These are phyloP conservation scores for Botrytis squamosa DNA, from an alignment of 2,329 filamentous ascomycete species.

Conservation along the genomic window DNA sequence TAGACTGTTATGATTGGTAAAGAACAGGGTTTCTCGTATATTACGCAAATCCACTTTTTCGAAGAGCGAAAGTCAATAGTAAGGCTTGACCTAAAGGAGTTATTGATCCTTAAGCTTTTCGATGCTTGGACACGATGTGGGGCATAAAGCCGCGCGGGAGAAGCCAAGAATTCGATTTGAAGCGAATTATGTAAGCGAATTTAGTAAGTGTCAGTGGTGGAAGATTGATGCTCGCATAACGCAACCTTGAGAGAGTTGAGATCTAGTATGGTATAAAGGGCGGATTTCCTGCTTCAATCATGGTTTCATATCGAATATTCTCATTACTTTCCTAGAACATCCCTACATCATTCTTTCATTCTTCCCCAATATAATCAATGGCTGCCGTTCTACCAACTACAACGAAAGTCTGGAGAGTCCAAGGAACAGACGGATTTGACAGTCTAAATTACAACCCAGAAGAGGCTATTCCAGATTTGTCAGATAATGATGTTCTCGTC, in stretches of 20 bases:
- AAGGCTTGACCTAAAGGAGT: too few species aligned
- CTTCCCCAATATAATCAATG: background rate
- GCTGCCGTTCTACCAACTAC: background rate
- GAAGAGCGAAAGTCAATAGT: too few species aligned
- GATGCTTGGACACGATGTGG: too few species aligned
- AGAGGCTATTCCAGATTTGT: background rate
- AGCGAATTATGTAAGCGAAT: background rate
- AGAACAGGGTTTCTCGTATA: too few species aligned
- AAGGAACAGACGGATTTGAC: background rate
- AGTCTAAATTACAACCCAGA: background rate
- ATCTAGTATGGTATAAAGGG: background rate
- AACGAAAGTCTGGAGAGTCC: background rate
- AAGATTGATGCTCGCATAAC: background rate
- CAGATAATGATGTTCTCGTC: constrained; percentile 4
- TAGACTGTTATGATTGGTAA: too few species aligned
- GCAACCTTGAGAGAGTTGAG: background rate
- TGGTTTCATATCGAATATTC: background rate
- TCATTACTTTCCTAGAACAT: too few species aligned
- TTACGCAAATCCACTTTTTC: too few species aligned
- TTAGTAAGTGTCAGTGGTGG: background rate
- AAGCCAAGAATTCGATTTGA: background rate
- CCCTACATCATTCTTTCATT: background rate
- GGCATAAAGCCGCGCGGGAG: background rate
- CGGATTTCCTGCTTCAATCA: background rate
- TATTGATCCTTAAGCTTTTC: too few species aligned